Conservation (phyloP, 2,329 filamentous ascomycete genomes). For the Aspergillus sojae region DNA sequence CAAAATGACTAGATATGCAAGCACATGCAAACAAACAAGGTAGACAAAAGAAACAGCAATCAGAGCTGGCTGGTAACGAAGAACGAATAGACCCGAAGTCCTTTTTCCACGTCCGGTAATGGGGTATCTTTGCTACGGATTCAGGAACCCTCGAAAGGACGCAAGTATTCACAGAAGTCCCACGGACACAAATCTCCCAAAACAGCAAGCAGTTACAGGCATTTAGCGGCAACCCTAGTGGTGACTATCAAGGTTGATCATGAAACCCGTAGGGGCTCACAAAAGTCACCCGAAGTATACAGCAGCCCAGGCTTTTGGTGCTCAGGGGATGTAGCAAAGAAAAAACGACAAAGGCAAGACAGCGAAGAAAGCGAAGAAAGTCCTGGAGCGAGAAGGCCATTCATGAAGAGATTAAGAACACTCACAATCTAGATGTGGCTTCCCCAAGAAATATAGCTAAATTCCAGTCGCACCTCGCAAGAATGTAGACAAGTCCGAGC, state of each 20-base stretch:
- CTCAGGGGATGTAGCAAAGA: neutral
- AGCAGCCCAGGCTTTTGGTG: neutral
- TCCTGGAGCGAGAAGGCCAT: neutral
- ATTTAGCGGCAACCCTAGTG: neutral
- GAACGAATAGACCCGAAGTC: no score
- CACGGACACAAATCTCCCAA: neutral
- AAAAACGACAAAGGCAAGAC: neutral
- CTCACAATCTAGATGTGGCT: constrained; percentile 13
- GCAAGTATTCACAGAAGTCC: neutral
- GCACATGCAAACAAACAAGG: neutral
- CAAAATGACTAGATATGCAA: neutral
- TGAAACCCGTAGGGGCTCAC: neutral
- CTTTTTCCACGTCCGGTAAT: neutral
- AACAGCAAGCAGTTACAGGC: neutral
- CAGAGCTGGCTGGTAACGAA: neutral
- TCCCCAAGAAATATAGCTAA: constrained; percentile 15
- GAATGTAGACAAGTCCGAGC: constrained; percentile 18
- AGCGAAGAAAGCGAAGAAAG: no score
- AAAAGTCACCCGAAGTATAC: neutral
- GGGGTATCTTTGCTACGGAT: neutral
- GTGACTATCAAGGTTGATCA: neutral
- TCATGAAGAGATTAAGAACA: neutral
- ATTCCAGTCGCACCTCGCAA: constrained; percentile 19
- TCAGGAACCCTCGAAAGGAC: neutral
- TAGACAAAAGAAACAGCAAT: neutral